Conservation (phyloP, 2,329 filamentous ascomycete genomes). For the Apiospora saccharicola region DNA sequence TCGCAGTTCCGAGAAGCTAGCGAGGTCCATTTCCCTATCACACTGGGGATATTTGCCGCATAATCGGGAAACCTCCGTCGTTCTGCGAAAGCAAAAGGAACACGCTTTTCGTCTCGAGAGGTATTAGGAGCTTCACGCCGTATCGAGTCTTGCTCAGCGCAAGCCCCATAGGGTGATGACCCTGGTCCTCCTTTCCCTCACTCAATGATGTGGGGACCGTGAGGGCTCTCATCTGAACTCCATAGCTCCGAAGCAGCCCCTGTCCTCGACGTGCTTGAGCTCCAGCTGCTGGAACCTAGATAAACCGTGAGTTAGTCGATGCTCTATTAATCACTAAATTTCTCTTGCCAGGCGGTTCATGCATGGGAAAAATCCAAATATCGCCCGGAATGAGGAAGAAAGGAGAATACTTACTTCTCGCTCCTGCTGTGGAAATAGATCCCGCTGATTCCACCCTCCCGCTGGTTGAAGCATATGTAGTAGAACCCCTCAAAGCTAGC, state of each 20-base stretch:
- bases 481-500: conserved; percentile 99
- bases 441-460: conserved; percentile 83
- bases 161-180: neutral
- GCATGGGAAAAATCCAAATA: no score
- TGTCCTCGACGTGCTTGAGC: conserved; percentile 85
- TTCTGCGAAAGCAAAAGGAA: neutral
- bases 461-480: conserved; percentile 98
- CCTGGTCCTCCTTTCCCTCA: neutral
- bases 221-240: conserved; percentile 69
- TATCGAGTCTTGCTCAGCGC: neutral
- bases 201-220: neutral
- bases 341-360: neutral
- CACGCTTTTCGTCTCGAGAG: neutral
- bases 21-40: neutral
- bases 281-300: conserved; percentile 89
- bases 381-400: neutral
- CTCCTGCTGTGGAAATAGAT: conserved; percentile 99
- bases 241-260: conserved; percentile 82
- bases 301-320: neutral
- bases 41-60: neutral
- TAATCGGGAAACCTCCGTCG: neutral
- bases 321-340: conserved; percentile 21
- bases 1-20: neutral
- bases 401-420: conserved; percentile 76
- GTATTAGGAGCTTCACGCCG: neutral